These are phyloP conservation scores for Rubia yunnanensis DNA, from an alignment of 257 asterid species.

Conservation along the genomic window DNA sequence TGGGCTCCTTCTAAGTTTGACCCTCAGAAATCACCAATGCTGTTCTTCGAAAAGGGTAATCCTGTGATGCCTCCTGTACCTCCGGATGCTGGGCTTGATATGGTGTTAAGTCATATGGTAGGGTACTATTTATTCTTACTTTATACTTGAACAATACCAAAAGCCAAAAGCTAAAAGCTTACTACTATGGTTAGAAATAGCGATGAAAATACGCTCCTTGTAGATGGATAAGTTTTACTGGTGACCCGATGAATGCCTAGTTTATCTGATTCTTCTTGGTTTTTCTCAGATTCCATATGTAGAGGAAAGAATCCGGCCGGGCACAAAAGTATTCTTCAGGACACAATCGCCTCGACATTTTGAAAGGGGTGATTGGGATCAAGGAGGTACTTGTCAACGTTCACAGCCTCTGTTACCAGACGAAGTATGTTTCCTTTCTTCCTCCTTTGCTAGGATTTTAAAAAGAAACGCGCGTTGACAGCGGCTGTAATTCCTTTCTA, in stretches of 20 bases:
- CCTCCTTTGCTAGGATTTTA: background rate
- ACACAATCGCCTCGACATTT: constrained; percentile 93
- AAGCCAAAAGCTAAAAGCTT: too few species aligned
- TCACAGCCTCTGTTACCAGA: constrained; percentile 47
- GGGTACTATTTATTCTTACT: background rate
- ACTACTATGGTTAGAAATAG: background rate
- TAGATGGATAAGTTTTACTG: too few species aligned
- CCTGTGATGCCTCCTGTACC: constrained; percentile 66
- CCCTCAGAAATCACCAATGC: constrained; percentile 89
- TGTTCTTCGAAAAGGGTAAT: constrained; percentile 74
- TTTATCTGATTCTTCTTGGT: background rate
- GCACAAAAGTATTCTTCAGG: constrained; percentile 50
- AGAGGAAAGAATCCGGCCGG: constrained; percentile 39
- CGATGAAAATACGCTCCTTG: background rate
- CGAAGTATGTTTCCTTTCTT: constrained; percentile 29
- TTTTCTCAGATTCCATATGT: constrained; percentile 43
- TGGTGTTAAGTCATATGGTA: constrained; percentile 51
- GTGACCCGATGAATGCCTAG: too few species aligned
- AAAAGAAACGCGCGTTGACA: background rate
- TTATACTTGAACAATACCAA: background rate
- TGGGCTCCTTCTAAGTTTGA: constrained; percentile 99
- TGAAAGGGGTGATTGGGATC: constrained; percentile 98
- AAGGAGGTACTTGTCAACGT: constrained; percentile 84
- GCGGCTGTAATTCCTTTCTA: background rate
- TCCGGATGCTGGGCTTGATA: constrained; percentile 67